Evolutionary conservation across 345 rosid genomes (phyloP), one percentile per base, ranked within the genome.

Genomic region (Brassica cretica): DNA sequence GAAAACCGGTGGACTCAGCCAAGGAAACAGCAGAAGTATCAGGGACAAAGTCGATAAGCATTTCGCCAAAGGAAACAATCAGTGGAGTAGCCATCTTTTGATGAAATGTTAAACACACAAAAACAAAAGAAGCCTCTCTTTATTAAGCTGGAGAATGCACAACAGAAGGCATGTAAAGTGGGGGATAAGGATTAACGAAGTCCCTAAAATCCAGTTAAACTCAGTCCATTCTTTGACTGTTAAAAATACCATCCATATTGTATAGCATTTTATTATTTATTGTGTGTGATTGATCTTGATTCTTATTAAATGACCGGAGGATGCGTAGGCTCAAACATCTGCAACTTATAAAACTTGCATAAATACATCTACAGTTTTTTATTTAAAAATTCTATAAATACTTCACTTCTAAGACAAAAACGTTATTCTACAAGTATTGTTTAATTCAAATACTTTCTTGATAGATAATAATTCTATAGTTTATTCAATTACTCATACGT

Each of bases 31-130:
- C 96, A 6, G 90, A 75, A 12, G 82, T 82, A 77, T 87, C 90
- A 2, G 96, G 96, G 4, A 89, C 96, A 69, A 90, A 90, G 78
- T 87, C 96, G 9, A 90, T 90, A 0, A 90, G 87, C 96, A 90
- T 90, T 76, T 87, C 96, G 2, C 96, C 93, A n/a, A 90, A 90
- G 14, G 83, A 64, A 9, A 86, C 89, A 10, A 90, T 69, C 75
- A 84, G 25, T 44, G 84, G 81, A 74, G 75, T 2, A 51, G 73
- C 59, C 81, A 74, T 76, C 5, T 63, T 66, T 73, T 68, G 35
- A 41, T 55, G 68, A 58, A 16, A 61, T 5, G 5, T 15, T 39
- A 3, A 14, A 14, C 12, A 9, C 37, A n/a, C 16, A 70, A 11
- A 9, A 41, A 27, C 8, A 35, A 11, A 10, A 39, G 8, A 59